Conservation (phyloP, 225 moss, liverwort and hornwort genomes). For the Bryum argenteum region DNA sequence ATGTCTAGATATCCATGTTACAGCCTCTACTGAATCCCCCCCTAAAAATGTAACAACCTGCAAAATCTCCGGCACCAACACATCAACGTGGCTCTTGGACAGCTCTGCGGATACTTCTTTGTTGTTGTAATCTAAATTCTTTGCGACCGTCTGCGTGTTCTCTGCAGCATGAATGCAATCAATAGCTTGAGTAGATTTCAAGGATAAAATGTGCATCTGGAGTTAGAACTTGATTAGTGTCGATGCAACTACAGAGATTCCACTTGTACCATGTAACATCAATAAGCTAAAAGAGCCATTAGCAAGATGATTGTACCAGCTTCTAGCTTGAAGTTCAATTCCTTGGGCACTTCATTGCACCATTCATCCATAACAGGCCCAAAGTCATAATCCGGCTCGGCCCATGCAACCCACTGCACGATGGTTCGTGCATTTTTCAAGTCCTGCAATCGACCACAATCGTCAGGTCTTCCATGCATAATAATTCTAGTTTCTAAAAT, state of each 20-base stretch:
- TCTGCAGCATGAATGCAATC: constrained; percentile 46
- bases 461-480: constrained; percentile 8
- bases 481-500: background rate
- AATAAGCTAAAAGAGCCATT: background rate
- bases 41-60: constrained; percentile 53
- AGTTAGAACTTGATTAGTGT: no score
- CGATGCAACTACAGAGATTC: background rate
- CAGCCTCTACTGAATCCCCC: constrained; percentile 3
- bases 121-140: constrained; percentile 67
- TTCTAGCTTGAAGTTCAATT: constrained; percentile 89
- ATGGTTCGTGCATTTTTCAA: constrained; percentile 87
- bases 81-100: constrained; percentile 78
- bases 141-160: constrained; percentile 77
- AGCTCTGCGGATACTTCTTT: constrained; percentile 61
- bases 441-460: constrained; percentile 56
- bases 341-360: constrained; percentile 98
- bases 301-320: constrained; percentile 56
- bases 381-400: constrained; percentile 93
- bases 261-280: background rate
- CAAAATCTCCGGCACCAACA: constrained; percentile 80
- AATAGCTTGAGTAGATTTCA: constrained; percentile 13
- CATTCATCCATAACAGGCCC: constrained; percentile 98
- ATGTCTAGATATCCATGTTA: background rate
- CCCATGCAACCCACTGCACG: constrained; percentile 97
- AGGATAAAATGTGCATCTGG: background rate